Conservation (phyloP, 192 early-diverging fungal genomes). For the Ambispora gerdemannii region DNA sequence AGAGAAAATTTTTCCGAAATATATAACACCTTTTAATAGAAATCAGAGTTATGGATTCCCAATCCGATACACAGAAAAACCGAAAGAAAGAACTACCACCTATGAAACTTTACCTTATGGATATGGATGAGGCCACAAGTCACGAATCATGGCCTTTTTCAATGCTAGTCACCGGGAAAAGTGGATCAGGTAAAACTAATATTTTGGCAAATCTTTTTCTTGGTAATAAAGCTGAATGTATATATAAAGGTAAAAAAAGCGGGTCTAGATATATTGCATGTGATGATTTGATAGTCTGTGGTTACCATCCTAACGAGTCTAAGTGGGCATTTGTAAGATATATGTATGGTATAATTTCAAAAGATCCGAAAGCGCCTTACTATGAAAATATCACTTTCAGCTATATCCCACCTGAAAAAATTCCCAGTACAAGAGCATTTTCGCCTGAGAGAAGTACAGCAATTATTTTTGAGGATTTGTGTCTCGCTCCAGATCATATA, state of each 20-base stretch:
- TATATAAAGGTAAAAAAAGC: not conserved
- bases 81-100: too few species aligned
- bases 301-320: not conserved
- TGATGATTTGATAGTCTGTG: slow-evolving; percentile 16
- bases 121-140: too few species aligned
- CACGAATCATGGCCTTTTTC: too few species aligned
- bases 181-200: too few species aligned
- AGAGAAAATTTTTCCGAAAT: not conserved
- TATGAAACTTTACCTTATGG: too few species aligned
- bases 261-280: not conserved
- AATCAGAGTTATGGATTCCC: too few species aligned
- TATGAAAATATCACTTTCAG: slow-evolving; percentile 1
- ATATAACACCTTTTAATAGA: too few species aligned
- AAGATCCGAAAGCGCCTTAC: not conserved
- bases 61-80: too few species aligned
- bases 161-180: too few species aligned
- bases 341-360: slow-evolving; percentile 14
- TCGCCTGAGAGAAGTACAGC: not conserved
- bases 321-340: not conserved
- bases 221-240: not conserved
- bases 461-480: slow-evolving; percentile 19
- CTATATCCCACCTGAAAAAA: too few species aligned
- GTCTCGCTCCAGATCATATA: not conserved
- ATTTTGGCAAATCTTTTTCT: not conserved
- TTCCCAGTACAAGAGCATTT: not conserved